These are phyloP conservation scores for Clitopilus hobsonii DNA, from an alignment of 768 basidiomycete genomes.

Conservation along the genomic window DNA sequence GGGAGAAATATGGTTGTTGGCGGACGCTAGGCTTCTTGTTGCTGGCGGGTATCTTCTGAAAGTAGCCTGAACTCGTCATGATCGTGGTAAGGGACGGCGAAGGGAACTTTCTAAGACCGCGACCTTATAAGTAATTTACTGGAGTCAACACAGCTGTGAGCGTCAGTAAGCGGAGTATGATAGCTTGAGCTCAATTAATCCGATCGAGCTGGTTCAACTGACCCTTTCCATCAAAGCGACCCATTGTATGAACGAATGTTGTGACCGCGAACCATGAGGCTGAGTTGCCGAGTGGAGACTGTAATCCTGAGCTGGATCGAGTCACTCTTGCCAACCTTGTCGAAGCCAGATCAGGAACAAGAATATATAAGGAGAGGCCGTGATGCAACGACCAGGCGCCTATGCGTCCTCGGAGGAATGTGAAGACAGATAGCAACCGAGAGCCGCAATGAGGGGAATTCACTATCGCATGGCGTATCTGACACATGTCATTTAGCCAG, in stretches of 20 bases:
- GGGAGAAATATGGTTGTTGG: background rate
- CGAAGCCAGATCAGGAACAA: background rate
- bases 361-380: background rate
- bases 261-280: background rate
- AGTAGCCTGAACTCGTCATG: background rate
- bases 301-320: background rate
- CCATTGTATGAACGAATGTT: background rate
- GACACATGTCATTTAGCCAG: too few species aligned
- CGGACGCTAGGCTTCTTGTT: background rate
- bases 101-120: background rate
- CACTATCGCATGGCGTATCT: too few species aligned
- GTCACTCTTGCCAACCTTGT: background rate
- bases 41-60: background rate
- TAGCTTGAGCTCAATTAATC: background rate
- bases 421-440: too few species aligned
- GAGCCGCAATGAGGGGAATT: too few species aligned
- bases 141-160: background rate
- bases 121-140: background rate
- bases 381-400: background rate
- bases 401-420: too few species aligned
- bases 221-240: background rate
- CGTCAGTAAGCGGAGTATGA: background rate
- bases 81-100: background rate
- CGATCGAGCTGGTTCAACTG: background rate
- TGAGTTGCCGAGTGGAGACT: constrained; percentile 1